These are phyloP conservation scores for Annona cherimola DNA, from an alignment of 164 flowering plant genomes.

Conservation along the genomic window DNA sequence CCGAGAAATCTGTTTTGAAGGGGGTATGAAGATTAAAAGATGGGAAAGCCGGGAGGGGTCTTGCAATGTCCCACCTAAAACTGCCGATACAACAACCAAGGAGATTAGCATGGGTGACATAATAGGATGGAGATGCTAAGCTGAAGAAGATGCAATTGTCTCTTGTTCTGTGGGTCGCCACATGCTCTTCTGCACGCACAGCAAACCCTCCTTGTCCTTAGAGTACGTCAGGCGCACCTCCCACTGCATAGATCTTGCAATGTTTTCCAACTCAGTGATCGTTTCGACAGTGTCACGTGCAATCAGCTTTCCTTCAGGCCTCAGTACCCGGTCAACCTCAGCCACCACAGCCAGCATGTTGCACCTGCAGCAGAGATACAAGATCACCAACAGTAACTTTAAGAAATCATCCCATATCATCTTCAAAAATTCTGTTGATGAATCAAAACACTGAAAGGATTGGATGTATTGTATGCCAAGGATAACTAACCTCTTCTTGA, in stretches of 20 bases:
- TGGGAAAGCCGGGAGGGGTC: background rate
- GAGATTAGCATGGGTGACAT: background rate
- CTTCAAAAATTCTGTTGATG: background rate
- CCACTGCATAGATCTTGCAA: conserved; percentile 73
- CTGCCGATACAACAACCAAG: background rate
- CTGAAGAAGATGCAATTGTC: background rate
- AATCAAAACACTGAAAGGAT: background rate
- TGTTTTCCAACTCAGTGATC: conserved; percentile 51
- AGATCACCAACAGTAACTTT: background rate
- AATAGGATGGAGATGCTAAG: background rate
- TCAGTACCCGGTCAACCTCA: conserved; percentile 78
- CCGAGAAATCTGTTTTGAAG: background rate
- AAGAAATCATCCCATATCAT: background rate
- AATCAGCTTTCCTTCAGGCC: conserved; percentile 87
- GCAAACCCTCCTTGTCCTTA: conserved; percentile 65
- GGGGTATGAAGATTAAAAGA: background rate
- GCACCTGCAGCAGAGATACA: conserved; percentile 42
- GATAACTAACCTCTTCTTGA: conserved; percentile 49
- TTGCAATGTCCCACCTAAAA: background rate
- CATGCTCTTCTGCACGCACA: conserved; percentile 66
- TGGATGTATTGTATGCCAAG: background rate
- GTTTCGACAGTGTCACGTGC: conserved; percentile 70
- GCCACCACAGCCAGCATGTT: conserved; percentile 57
- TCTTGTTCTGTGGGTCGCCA: conserved; percentile 72
- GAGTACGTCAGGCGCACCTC: conserved; percentile 72